Evolutionary conservation across 2,329 filamentous ascomycete species (phyloP).

Genomic region (Colletotrichum sp.): DNA sequence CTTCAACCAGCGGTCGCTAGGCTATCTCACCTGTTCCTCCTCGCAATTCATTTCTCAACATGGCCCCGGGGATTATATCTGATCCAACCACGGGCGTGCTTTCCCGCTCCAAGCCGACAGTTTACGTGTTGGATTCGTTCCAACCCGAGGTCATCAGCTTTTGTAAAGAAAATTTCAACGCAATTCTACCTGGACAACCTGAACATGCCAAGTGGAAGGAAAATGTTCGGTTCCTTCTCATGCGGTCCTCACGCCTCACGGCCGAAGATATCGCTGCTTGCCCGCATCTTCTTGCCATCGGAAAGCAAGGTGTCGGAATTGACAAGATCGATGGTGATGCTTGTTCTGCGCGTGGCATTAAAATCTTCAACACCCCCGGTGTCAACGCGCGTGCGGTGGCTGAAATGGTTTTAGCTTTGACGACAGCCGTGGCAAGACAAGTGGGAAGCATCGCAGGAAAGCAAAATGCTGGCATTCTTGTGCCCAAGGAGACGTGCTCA

Average conservation of each 20-base stretch:
- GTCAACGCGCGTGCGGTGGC: constrained; percentile 48
- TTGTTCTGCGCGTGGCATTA: constrained; percentile 41
- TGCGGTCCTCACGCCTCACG: constrained; percentile 40
- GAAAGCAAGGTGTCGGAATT: constrained; percentile 53
- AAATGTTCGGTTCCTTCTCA: constrained; percentile 43
- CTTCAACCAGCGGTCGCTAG: not conserved
- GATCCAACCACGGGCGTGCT: not conserved
- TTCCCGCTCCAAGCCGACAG: constrained; percentile 35
- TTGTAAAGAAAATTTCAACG: constrained; percentile 41
- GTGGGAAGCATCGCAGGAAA: constrained; percentile 34
- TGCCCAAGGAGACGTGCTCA: constrained; percentile 44
- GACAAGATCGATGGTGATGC: constrained; percentile 49
- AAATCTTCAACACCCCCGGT: constrained; percentile 53
- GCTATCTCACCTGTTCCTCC: not conserved
- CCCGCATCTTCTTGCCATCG: constrained; percentile 44
- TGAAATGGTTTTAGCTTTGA: constrained; percentile 40
- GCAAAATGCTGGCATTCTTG: constrained; percentile 32
- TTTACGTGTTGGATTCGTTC: constrained; percentile 45
- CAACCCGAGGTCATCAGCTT: constrained; percentile 39
- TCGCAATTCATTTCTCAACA: not conserved
- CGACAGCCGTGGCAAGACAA: constrained; percentile 37
- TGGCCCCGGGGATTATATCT: not conserved
- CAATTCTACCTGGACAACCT: constrained; percentile 37
- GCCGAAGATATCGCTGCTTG: constrained; percentile 40
- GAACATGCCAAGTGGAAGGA: constrained; percentile 42